Percentiles rank a stretch among this genome's conserved stretches.
Evolutionary conservation across 495 filamentous ascomycete genomes (phyloP).

Genomic region (Daldinia bambusicola): DNA sequence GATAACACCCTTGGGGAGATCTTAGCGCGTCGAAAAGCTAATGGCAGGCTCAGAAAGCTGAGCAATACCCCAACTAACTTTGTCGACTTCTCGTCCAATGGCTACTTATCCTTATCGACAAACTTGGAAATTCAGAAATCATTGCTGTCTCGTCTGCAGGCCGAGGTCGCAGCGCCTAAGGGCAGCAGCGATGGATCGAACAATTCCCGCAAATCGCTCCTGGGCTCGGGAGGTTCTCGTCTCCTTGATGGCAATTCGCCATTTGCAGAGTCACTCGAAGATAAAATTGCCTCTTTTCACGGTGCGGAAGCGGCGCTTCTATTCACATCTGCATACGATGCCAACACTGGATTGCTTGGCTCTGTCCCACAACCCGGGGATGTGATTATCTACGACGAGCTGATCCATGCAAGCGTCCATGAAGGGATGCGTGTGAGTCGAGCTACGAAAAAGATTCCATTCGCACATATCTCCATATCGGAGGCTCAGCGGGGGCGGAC

Average conservation of each 20-base stretch:
- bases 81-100: conserved; percentile 72
- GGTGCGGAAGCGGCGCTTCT: conserved; percentile 71
- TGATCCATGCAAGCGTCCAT: conserved; percentile 80
- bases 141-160: conserved; percentile 56
- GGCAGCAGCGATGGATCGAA: conserved; percentile 14
- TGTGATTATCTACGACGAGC: conserved; percentile 75
- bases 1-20: conserved; percentile 41
- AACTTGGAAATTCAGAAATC: conserved; percentile 52
- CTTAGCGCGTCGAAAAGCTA: conserved; percentile 46
- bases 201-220: conserved; percentile 29
- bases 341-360: conserved; percentile 74
- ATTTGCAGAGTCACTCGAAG: conserved; percentile 72
- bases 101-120: conserved; percentile 68
- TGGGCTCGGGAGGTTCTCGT: conserved; percentile 69
- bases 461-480: conserved; percentile 69
- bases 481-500: conserved; percentile 45
- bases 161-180: conserved; percentile 13
- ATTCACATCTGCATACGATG: conserved; percentile 83
- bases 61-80: conserved; percentile 50
- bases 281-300: conserved; percentile 72
- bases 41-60: conserved; percentile 54
- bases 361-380: conserved; percentile 76
- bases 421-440: conserved; percentile 79
- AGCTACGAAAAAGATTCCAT: conserved; percentile 60
- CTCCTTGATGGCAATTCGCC: conserved; percentile 76